Conservation (phyloP, 208 protist species). For the Crithidia expoeki region DNA sequence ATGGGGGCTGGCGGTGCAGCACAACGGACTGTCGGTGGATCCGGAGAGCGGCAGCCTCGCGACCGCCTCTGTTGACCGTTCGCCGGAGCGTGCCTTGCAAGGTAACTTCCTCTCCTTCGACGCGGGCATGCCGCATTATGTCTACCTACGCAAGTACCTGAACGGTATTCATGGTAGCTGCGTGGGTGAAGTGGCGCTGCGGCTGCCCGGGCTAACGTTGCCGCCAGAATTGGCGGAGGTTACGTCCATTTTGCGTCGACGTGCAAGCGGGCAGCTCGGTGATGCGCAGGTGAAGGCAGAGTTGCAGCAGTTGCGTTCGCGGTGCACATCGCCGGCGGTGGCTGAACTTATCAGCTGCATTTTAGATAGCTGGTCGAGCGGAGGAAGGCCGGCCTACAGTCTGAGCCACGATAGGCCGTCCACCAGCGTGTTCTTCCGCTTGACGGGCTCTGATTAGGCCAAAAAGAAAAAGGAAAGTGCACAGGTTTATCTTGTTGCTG, state of each 20-base stretch:
- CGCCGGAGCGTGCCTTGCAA: constrained; percentile 57
- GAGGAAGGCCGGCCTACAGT: neutral
- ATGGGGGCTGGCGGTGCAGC: constrained; percentile 74
- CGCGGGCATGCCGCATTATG: constrained; percentile 51
- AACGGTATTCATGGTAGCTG: constrained; percentile 42
- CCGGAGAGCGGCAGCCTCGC: constrained; percentile 37
- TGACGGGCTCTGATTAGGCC: constrained; percentile 60
- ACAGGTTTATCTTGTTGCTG: neutral
- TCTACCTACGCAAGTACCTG: constrained; percentile 72
- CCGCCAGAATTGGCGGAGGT: constrained; percentile 53
- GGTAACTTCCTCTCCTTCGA: constrained; percentile 62
- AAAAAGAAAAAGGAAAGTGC: neutral
- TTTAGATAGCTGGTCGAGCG: constrained; percentile 33
- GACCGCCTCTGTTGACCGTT: constrained; percentile 59
- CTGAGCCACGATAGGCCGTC: constrained; percentile 16
- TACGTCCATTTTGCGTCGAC: constrained; percentile 38
- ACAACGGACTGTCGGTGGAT: constrained; percentile 60
- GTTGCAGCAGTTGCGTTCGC: constrained; percentile 47
- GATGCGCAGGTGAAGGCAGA: constrained; percentile 42
- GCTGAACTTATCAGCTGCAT: constrained; percentile 60
- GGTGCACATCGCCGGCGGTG: constrained; percentile 44
- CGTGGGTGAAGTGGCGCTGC: constrained; percentile 58
- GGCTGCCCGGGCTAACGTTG: constrained; percentile 57
- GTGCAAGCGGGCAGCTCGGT: constrained; percentile 25
- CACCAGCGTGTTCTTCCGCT: constrained; percentile 67